A percentile compares a stretch with the other conserved stretches of the same genome.
These are phyloP conservation scores for Penicillium ucsense DNA, from an alignment of 495 filamentous ascomycete species.

Conservation along the genomic window DNA sequence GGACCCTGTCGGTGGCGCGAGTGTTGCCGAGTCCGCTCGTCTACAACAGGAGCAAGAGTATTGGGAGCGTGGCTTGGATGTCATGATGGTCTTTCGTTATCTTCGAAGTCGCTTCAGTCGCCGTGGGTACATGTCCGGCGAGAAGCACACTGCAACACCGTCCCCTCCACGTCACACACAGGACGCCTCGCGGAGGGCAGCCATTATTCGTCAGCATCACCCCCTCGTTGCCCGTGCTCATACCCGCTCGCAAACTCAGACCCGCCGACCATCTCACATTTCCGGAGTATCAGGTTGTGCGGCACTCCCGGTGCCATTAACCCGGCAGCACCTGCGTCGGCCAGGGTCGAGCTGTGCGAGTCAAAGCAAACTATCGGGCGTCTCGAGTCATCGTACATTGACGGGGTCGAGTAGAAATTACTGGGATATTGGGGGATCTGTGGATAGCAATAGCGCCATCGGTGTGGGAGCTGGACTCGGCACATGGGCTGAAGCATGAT, in stretches of 20 bases:
- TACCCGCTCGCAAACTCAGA: slow-evolving; percentile 37
- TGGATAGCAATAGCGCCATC: slow-evolving; percentile 62
- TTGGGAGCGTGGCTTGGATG: slow-evolving; percentile 81
- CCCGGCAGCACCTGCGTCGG: slow-evolving; percentile 39
- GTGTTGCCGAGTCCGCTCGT: slow-evolving; percentile 21
- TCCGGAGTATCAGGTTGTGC: slow-evolving; percentile 34
- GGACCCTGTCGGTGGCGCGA: slow-evolving; percentile 19
- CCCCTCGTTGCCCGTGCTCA: slow-evolving; percentile 59
- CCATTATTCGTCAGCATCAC: slow-evolving; percentile 75
- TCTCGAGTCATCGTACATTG: slow-evolving; percentile 42
- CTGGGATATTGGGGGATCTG: slow-evolving; percentile 77
- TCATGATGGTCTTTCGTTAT: slow-evolving; percentile 81
- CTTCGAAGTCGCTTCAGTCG: slow-evolving; percentile 63
- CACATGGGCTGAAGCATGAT: slow-evolving; percentile 62
- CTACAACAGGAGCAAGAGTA: slow-evolving; percentile 52
- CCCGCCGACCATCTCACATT: slow-evolving; percentile 42
- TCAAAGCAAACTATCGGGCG: slow-evolving; percentile 57
- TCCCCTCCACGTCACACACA: slow-evolving; percentile 35
- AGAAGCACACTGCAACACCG: slow-evolving; percentile 21
- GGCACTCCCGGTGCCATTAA: slow-evolving; percentile 31
- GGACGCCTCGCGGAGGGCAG: slow-evolving; percentile 66
- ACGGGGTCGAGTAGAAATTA: slow-evolving; percentile 63
- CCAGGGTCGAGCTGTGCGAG: slow-evolving; percentile 64
- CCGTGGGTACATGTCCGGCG: slow-evolving; percentile 26
- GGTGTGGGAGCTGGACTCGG: slow-evolving; percentile 54